phyloP scores from a whole-genome alignment of 2,329 filamentous ascomycete species.

The Fusarium solani-melongenae region DNA sequence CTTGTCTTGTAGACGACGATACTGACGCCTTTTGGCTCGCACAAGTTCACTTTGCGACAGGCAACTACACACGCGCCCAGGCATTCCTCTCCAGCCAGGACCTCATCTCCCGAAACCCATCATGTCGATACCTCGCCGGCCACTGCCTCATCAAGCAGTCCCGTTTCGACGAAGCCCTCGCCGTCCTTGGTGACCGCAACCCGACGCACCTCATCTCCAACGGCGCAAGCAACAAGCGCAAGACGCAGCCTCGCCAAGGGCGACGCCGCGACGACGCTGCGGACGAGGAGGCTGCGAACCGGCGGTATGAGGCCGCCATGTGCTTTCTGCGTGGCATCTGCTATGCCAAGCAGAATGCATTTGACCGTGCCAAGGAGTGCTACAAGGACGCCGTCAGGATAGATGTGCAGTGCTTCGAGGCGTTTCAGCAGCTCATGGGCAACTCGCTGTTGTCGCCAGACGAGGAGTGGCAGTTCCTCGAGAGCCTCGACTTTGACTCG shows the following conservation, averaged over 20 bases:
- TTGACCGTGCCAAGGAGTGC: constrained; percentile 96
- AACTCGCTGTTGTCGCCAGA: constrained; percentile 91
- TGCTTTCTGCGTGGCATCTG: constrained; percentile 94
- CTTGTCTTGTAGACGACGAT: constrained; percentile 75
- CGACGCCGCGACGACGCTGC: constrained; percentile 49
- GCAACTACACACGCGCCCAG: constrained; percentile 93
- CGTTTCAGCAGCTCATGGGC: constrained; percentile 97
- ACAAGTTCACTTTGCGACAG: constrained; percentile 96
- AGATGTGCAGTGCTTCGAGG: constrained; percentile 98
- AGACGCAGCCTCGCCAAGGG: constrained; percentile 49
- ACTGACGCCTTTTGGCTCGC: constrained; percentile 97
- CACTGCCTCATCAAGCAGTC: constrained; percentile 95
- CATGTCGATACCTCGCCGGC: constrained; percentile 91
- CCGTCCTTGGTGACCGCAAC: constrained; percentile 89
- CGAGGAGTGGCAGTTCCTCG: constrained; percentile 90
- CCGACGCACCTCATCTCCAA: constrained; percentile 87
- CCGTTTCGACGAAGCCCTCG: constrained; percentile 88
- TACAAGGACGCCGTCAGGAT: constrained; percentile 98
- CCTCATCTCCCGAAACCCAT: constrained; percentile 81
- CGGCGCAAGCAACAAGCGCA: constrained; percentile 52
- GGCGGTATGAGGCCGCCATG: constrained; percentile 96
- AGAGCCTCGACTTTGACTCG: constrained; percentile 89
- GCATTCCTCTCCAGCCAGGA: constrained; percentile 87
- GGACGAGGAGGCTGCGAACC: constrained; percentile 76
- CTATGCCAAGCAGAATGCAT: constrained; percentile 96